phyloP scores from a whole-genome alignment of 1,284 basidiomycete genomes.

The Xanthoconium separans region DNA sequence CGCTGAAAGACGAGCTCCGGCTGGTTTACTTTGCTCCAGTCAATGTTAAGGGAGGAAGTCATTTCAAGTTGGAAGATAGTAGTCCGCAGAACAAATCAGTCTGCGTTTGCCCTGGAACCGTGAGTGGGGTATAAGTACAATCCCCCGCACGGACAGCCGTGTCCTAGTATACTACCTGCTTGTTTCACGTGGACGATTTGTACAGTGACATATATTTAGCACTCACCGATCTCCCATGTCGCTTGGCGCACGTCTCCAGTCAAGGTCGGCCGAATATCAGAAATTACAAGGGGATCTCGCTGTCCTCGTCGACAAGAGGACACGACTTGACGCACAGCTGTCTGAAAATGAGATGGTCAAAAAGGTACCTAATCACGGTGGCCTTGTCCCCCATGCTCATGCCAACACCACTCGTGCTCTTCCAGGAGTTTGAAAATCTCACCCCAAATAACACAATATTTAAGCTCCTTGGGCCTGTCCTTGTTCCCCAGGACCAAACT shows the following conservation, averaged over 20 bases:
- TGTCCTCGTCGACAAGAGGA: conserved; percentile 72
- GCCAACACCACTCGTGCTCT: not conserved
- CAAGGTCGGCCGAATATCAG: conserved; percentile 71
- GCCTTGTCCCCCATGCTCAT: not conserved
- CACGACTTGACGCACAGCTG: conserved; percentile 84
- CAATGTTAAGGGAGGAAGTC: conserved; percentile 46
- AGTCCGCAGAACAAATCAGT: conserved; percentile 1
- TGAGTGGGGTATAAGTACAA: conserved; percentile 1
- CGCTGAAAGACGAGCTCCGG: conserved; percentile 58
- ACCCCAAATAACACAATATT: conserved; percentile 82
- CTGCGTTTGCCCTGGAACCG: not conserved
- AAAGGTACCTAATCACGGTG: conserved; percentile 54
- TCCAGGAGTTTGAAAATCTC: conserved; percentile 81
- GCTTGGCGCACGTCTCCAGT: conserved; percentile 59
- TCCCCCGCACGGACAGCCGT: conserved; percentile 10
- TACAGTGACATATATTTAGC: conserved; percentile 9
- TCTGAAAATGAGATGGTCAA: conserved; percentile 92
- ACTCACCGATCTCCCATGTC: conserved; percentile 34
- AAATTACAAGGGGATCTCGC: conserved; percentile 77
- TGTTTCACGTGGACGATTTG: conserved; percentile 14
- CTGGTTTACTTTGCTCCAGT: conserved; percentile 68
- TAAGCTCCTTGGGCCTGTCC: conserved; percentile 90
- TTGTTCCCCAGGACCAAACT: conserved; percentile 85
- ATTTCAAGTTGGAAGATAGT: conserved; percentile 23
- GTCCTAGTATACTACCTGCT: not conserved